Evolutionary conservation across 768 basidiomycete genomes (phyloP).

Genomic region (Tubosaeta sp.): DNA sequence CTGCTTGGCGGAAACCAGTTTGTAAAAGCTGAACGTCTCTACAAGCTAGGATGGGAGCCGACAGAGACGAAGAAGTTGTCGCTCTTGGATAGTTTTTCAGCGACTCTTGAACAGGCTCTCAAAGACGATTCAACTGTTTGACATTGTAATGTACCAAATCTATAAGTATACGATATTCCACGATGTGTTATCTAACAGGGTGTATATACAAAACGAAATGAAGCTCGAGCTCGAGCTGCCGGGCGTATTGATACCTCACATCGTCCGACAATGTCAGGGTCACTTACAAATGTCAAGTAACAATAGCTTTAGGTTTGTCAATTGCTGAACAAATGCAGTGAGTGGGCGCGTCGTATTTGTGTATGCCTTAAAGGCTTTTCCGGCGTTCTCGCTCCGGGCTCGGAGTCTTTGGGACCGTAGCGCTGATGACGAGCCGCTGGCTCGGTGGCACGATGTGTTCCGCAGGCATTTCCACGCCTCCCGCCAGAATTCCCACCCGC

Average conservation of each 20-base stretch:
- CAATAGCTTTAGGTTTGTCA: slow-evolving; percentile 2
- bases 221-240: neutral
- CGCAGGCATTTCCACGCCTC: slow-evolving; percentile 52
- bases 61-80: slow-evolving; percentile 23
- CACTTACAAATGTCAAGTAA: slow-evolving; percentile 6
- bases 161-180: slow-evolving; percentile 1
- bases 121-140: neutral
- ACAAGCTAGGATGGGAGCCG: slow-evolving; percentile 39
- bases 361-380: neutral
- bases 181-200: neutral
- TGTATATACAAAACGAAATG: slow-evolving; percentile 7
- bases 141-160: neutral
- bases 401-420: slow-evolving; percentile 6
- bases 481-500: slow-evolving; percentile 65
- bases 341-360: neutral
- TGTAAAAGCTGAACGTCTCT: slow-evolving; percentile 32
- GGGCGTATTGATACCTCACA: neutral
- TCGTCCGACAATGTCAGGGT: neutral
- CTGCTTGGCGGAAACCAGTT: slow-evolving; percentile 37
- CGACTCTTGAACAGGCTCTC: slow-evolving; percentile 27
- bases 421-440: slow-evolving; percentile 35
- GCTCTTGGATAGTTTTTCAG: slow-evolving; percentile 26
- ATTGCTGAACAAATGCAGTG: slow-evolving; percentile 15
- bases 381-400: neutral
- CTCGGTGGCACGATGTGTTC: slow-evolving; percentile 44